Evolutionary conservation across 176 grass and related monocot species (phyloP).

Genomic region (Carex pumila): DNA sequence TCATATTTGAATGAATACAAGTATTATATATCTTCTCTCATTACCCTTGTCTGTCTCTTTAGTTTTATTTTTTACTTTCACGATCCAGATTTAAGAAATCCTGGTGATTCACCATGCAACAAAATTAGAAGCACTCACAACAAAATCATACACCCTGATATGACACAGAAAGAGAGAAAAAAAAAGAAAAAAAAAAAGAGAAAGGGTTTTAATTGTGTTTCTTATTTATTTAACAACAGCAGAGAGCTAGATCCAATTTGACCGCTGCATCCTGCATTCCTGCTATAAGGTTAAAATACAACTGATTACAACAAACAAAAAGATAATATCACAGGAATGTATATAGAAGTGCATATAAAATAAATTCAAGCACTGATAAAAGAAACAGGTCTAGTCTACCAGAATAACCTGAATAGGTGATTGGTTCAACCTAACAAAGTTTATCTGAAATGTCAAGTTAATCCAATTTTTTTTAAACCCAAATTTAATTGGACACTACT

Average conservation of each 20-base stretch:
- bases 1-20: too few relatives aligned
- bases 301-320: not conserved
- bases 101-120: not conserved
- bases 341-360: not conserved
- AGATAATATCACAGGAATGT: not conserved
- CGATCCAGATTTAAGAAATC: not conserved
- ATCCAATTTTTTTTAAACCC: not conserved
- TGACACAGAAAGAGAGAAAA: not conserved
- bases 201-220: not conserved
- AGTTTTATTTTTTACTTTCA: too few relatives aligned
- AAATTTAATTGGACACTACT: not conserved
- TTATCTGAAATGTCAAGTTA: not conserved
- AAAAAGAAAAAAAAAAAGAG: not conserved
- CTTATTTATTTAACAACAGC: not conserved
- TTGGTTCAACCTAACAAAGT: not conserved
- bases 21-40: too few relatives aligned
- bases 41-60: too few relatives aligned
- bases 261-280: not conserved
- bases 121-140: not conserved
- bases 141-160: not conserved
- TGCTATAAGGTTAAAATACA: not conserved
- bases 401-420: not conserved
- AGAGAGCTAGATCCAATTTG: not conserved
- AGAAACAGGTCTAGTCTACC: not conserved
- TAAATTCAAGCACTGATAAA: not conserved